Percentiles rank a stretch among this genome's conserved stretches.
Evolutionary conservation across 2,329 filamentous ascomycete genomes (phyloP).

Genomic region (Fusarium agapanthi): DNA sequence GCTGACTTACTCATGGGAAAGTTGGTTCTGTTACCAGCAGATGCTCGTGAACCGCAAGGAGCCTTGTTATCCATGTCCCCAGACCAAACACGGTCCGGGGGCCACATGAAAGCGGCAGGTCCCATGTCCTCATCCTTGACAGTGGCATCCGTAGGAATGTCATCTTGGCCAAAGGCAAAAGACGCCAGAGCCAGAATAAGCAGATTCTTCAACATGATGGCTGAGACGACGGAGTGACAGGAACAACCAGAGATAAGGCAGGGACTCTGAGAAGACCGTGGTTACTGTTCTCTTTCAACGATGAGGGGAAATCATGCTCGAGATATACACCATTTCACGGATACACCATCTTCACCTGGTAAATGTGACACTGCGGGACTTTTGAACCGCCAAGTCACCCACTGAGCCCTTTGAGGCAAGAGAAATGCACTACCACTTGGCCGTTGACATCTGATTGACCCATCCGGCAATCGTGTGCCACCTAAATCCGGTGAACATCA

Average conservation of each 20-base stretch:
- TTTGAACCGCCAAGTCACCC: slow-evolving; percentile 18
- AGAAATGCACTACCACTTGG: neutral
- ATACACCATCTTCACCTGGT: neutral
- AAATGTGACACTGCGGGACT: slow-evolving; percentile 4
- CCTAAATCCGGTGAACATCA: neutral
- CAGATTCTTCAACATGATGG: slow-evolving; percentile 15
- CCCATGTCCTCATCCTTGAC: slow-evolving; percentile 52
- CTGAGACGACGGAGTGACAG: too few relatives aligned
- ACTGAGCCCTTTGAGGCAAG: neutral
- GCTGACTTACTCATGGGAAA: slow-evolving; percentile 60
- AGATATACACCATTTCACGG: slow-evolving; percentile 20
- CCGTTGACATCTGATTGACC: neutral
- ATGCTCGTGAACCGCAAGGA: slow-evolving; percentile 64
- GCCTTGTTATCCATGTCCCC: slow-evolving; percentile 63
- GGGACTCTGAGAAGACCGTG: neutral
- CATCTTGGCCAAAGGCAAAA: slow-evolving; percentile 12
- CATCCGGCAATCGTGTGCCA: neutral
- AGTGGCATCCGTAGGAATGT: slow-evolving; percentile 13
- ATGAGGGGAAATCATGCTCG: slow-evolving; percentile 2
- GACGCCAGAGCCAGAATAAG: slow-evolving; percentile 18
- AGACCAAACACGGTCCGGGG: slow-evolving; percentile 64
- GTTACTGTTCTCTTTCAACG: neutral
- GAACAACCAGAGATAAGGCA: neutral
- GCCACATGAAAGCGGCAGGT: slow-evolving; percentile 69
- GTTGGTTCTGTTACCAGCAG: slow-evolving; percentile 59